Percentiles rank a stretch among this genome's conserved stretches.
phyloP scores from a whole-genome alignment of 768 basidiomycete species.

The Hericium erinaceus region DNA sequence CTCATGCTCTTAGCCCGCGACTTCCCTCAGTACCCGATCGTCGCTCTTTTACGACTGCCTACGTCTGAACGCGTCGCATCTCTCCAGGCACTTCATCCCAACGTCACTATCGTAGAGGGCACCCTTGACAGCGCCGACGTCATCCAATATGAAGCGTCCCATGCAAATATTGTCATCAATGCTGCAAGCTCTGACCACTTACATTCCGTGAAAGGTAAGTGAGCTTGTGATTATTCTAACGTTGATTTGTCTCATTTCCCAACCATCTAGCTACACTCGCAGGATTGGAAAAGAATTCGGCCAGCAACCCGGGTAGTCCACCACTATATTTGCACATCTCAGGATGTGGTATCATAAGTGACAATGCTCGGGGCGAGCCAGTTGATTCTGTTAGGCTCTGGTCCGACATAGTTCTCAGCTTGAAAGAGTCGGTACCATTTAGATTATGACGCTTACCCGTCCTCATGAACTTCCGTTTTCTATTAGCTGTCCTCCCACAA shows the following conservation, averaged over 20 bases:
- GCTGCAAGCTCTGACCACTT: constrained; percentile 32
- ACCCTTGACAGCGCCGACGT: constrained; percentile 26
- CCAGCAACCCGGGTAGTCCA: constrained; percentile 26
- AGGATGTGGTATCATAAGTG: constrained; percentile 30
- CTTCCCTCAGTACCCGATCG: constrained; percentile 24
- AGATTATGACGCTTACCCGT: neutral
- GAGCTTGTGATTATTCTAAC: neutral
- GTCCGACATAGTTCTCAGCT: constrained; percentile 28
- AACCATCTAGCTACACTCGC: constrained; percentile 24
- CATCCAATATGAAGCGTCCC: constrained; percentile 26
- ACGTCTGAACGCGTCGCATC: constrained; percentile 22
- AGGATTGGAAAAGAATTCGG: constrained; percentile 29
- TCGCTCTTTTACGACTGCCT: constrained; percentile 28
- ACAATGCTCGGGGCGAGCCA: constrained; percentile 31
- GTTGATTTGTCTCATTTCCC: neutral
- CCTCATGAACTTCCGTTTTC: neutral
- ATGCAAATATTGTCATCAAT: constrained; percentile 32
- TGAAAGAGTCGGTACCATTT: constrained; percentile 13
- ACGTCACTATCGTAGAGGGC: constrained; percentile 29
- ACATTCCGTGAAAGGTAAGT: constrained; percentile 24
- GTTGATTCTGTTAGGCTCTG: constrained; percentile 25
- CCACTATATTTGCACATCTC: constrained; percentile 37
- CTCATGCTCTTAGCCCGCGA: constrained; percentile 25
- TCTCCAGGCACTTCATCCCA: constrained; percentile 24
- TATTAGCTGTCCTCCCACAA: constrained; percentile 21